Evolutionary conservation across 441 rosid species (phyloP), one percentile per base, ranked within the genome.

Genomic region (Brassica balearica): DNA sequence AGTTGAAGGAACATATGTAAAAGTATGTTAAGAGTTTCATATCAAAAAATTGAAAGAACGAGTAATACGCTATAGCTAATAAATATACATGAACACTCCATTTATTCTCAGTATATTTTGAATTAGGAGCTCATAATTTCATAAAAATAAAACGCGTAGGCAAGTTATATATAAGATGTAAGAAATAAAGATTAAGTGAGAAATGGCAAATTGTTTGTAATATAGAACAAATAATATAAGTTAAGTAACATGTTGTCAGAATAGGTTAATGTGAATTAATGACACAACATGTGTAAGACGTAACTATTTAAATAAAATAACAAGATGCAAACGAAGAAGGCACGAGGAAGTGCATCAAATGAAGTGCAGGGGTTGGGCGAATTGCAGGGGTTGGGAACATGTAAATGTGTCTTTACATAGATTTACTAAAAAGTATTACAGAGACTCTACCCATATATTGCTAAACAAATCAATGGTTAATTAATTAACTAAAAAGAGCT

Each of bases 321-420:
- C 25, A 65, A 51, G 53, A 36, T 36, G 36, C 69, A 36, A 36
- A 65, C 7, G 69, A 10, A 71, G 65, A 53, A 59, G 56, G 14
- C 74, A 71, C 74, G 56, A 59, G 66, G 74, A 71, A 71, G 56
- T 59, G 74, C 74, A 71, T 71, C 66, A 59, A 71, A 71, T 22
- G 56, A 71, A 71, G 74, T 60, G 74, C 53, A 56, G 27, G 17
- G 64, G 12, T 55, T 55, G 73, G 73, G 64, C 34, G 53, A 70
- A 70, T 53, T 58, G 74, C 66, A 59, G 32, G 20, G 65, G n/a
- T 58, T 58, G 74, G 74, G 55, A 68, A 51, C 20, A 71, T 34
- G 55, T 71, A 59, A 59, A 38, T 38, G 56, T 34, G 69, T 36
- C 53, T 56, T 15, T 56, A 23, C 74, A 56, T 56, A 29, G 74